Base-by-base conservation (phyloP, 2,329 filamentous ascomycete genomes). In the Harringtonia aguacate region DNA sequence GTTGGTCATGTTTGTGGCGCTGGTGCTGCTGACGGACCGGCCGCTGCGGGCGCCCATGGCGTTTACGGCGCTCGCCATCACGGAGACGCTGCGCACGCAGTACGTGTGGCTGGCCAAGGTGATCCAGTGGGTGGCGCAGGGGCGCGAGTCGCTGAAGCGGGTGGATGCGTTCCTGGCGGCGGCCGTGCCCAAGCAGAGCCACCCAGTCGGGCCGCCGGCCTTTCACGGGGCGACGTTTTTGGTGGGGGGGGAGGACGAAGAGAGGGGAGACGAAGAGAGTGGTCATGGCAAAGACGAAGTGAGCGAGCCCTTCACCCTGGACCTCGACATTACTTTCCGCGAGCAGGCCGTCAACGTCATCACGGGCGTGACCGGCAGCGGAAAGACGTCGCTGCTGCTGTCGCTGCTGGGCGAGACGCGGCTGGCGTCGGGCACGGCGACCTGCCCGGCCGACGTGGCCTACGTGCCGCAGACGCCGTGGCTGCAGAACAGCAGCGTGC, bases 401-500 rank as follows among this genome's bases (percentile, higher is more conserved):
- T 54, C 57, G 8, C 39, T 60, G 7, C 45, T 60, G 8, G 58
- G 57, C 6, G 58, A 60, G 37, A 56, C 55, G 39, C 46, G 46
- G 5, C 42, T 55, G 14, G 50, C 54, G 24, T 43, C 46, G 5
- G 58, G 58, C 3, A 40, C 35, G 17, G 50, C 51, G 14, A 45
- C 50, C 30, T 51, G 58, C 27, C 56, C 58, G 3, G 47, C 49
- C 8, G 60, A 61, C 27, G 54, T 64, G 17, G 58, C 61, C 12
- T 65, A 52, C 36, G 46, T 46, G 4, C 47, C 47, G 10, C 41
- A 49, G 22, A 29, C 35, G 14, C 74, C 80, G 1, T 84, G 80
- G 80, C 81, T 84, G 21, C 78, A 83, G 53, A 84, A 83, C 49
- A 66, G 77, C 0, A 74, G 72, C 0, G 68, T 83, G 9, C 71